Evolutionary conservation across 1,284 basidiomycete genomes (phyloP), one percentile per base, ranked within the genome.

Genomic region (Coniferiporia sulphurascens): DNA sequence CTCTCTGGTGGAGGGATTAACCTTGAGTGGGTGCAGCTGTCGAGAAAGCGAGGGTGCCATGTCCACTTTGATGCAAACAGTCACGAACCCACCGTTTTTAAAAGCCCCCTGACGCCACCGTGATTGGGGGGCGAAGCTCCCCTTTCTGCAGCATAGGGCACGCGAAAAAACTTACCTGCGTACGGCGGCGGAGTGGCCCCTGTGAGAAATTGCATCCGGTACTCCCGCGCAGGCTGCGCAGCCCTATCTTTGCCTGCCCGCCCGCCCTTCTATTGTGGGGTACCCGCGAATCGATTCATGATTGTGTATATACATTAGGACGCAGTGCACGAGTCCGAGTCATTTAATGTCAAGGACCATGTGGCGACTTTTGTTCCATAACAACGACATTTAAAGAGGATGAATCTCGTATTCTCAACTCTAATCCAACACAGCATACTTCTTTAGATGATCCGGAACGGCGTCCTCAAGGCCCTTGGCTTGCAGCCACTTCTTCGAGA

Each of bases 401-500:
- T 27, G 27, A 3, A 43, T 13, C 12, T 43, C 41, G n/a, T 43
- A 13, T 7, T 43, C n/a, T 43, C 12, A 43, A 13, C 41, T 43
- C 41, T 43, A 91, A 63, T 89, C 86, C 64, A 99, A 76, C 34
- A 98, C 91, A 68, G 89, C 86, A 71, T 99, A 99, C 72, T 95
- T 93, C 75, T 87, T 88, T 64, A 99, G 74, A 66, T 91, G 81
- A 56, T 84, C 78, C 3, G 97, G 95, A 67, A 99, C 93, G 21
- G 89, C 87, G 43, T 81, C 77, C 59, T 84, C 80, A 52, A 99
- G 78, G 1, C 81, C 86, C 72, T 99, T 99, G 53, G 82, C 79
- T 71, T 89, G 78, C 58, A 99, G 77, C 97, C 97, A 99, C 66
- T 86, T 85, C 71, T 91, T 90, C n/a, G 93, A 97, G 77, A 98